Evolutionary conservation across 2,329 filamentous ascomycete species (phyloP), one percentile per base, ranked within the genome.

Genomic region (Fusarium sp.): DNA sequence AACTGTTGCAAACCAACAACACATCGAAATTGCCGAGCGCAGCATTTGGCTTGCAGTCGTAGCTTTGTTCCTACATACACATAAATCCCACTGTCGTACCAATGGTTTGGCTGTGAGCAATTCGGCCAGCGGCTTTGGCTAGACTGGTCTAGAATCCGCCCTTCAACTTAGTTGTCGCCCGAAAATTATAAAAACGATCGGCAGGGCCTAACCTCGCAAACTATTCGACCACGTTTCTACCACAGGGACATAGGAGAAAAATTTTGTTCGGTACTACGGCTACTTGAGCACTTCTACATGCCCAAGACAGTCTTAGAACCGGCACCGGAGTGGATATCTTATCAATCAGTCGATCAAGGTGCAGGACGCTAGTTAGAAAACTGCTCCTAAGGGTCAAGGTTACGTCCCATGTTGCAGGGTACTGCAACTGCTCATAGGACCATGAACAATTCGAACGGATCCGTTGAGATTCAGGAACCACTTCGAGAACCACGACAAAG

Each of bases 341-440:
- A 75, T 75, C 73, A 75, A 75, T 75, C 73, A 73, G 65, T 73
- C 28, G 73, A 75, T 74, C 72, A 71, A 70, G 40, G 15, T 65
- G 66, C 70, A 74, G 55, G 58, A 49, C 59, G 63, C 72, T 73
- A 72, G 59, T 52, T 46, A n/a, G 21, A 43, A 62, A 47, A 44
- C 36, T 46, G 63, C 31, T 28, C 19, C 13, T 43, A 53, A 33
- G 34, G 15, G 53, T 43, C 53, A 65, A 57, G 53, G 33, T 56
- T 67, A 22, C 51, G 22, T 52, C 39, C 43, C 49, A 26, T 45
- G n/a, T 55, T 65, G n/a, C 53, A 70, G 57, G 53, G 62, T 46
- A 39, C 54, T 28, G n/a, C 49, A 33, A 44, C 19, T 39, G 22
- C 31, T 57, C 39, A 62, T 33, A 50, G 39, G 43, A 26, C 36